Evolutionary conservation across 2,329 filamentous ascomycete genomes (phyloP), one percentile per base, ranked within the genome.

Genomic region (Botrytis galanthina): DNA sequence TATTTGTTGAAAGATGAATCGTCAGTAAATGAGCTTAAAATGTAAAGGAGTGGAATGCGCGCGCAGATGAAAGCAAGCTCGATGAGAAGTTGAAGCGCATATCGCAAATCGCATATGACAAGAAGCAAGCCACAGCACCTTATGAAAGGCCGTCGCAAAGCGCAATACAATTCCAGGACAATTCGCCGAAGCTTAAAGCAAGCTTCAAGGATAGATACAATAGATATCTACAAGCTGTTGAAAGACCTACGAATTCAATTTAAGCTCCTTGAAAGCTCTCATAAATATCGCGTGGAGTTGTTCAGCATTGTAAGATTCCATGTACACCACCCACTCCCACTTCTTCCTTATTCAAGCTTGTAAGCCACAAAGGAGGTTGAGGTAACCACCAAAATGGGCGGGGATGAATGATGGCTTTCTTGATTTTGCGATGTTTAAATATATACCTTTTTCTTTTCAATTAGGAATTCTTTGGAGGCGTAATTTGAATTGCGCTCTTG

Each of bases 231-330:
- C 78, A 78, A 78, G 77, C 78, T 77, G 75, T 74, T 75, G 77
- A 75, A 78, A 75, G 76, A 81, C 79, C 76, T 81, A 80, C 79
- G 77, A 79, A 80, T 75, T 79, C 76, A 77, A 78, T 75, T 78
- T 77, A 76, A 78, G 78, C 78, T 77, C 75, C 70, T 70, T 76
- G 42, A 73, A 76, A 79, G 78, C 78, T 79, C 76, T 78, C 76
- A 79, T 77, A 78, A 77, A 78, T 76, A 76, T 80, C 78, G 79
- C 75, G 77, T 79, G 78, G 77, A 77, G 75, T 80, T 74, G 75
- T 80, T 74, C 76, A 77, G 73, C 74, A 73, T 74, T 76, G 74
- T 75, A 76, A 76, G 77, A 76, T 76, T 78, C 74, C 78, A 76
- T 70, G 74, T 76, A 75, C 77, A 78, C 76, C 74, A 39, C 37